Evolutionary conservation across 306 rosid species (phyloP), one percentile per base, ranked within the genome.

Genomic region (Astragalus glycyphyllos): DNA sequence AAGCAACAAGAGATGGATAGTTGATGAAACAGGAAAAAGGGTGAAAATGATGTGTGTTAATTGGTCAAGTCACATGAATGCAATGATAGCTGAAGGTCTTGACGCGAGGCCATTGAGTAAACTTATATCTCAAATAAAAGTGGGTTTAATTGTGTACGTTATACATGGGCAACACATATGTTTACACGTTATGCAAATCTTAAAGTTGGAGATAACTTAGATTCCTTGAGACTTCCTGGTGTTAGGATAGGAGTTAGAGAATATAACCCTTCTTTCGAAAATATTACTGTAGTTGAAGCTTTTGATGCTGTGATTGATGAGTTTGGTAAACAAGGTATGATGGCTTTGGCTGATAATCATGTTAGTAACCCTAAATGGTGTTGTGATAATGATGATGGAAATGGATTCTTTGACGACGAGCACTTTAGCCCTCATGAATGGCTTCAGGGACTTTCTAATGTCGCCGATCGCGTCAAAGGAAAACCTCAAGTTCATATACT

Each of bases 311-410:
- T 80, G 8, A 14, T 80, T 11, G 12, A 80, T 77, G 79, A 67
- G 11, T 60, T 84, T 9, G 83, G 83, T 4, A 40, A 11, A 5
- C 64, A 70, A 1, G 76, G 69, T 10, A 2, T 84, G n/a, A 84
- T 80, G 88, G 71, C 80, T 1, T 12, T 66, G 44, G 10, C 45
- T 23, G 85, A 80, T 44, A 80, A 80, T 17, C 85, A 84, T 32
- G 79, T 84, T 6, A 70, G 83, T 29, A 73, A 73, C 0, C 76
- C 81, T 1, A 64, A 69, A 12, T 84, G 87, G 85, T 84, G 85
- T 0, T 84, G 85, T 35, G 38, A 12, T 3, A 4, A 35, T 0
- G 5, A 64, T 0, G 83, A 84, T 47, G 85, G 76, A 1, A 80
- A 84, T 46, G 78, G 69, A 0, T 84, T 80, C 73, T 84, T 73